These are phyloP conservation scores for Bipolaris oryzae DNA, from an alignment of 2,329 filamentous ascomycete species.

Conservation along the genomic window DNA sequence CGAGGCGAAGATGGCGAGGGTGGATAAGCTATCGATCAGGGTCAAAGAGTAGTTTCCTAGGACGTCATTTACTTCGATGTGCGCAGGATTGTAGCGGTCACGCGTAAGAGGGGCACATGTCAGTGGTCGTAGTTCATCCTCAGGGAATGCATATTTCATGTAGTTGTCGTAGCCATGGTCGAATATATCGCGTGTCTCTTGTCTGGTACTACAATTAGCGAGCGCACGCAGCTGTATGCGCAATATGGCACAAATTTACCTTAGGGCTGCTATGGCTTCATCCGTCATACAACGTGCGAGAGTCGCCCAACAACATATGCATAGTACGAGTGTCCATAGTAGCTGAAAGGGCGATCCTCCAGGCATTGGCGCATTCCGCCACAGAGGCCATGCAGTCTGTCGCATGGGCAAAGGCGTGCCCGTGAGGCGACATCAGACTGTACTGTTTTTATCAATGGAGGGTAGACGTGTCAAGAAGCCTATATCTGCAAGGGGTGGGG, in stretches of 20 bases:
- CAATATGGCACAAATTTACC: constrained; percentile 28
- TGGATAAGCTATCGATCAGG: constrained; percentile 92
- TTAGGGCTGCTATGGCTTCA: constrained; percentile 49
- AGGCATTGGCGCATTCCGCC: constrained; percentile 32
- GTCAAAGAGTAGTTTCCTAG: constrained; percentile 97
- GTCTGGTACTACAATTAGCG: constrained; percentile 37
- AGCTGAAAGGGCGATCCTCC: constrained; percentile 28
- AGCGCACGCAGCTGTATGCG: neutral
- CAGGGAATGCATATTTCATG: constrained; percentile 90
- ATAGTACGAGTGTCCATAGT: constrained; percentile 43
- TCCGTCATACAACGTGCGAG: constrained; percentile 53
- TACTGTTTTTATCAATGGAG: constrained; percentile 3
- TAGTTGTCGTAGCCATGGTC: constrained; percentile 98
- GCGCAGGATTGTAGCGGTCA: constrained; percentile 76
- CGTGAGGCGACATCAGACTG: constrained; percentile 43
- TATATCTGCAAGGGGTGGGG: constrained; percentile 4
- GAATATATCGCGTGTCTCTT: constrained; percentile 73
- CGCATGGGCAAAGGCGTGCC: constrained; percentile 45
- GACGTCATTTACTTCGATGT: constrained; percentile 91
- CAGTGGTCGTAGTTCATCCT: constrained; percentile 90
- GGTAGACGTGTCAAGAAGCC: neutral
- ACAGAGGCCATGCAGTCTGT: constrained; percentile 40
- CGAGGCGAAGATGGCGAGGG: constrained; percentile 88
- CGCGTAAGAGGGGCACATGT: constrained; percentile 84
- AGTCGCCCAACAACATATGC: constrained; percentile 40